phyloP scores from a whole-genome alignment of 148 eudicot species.

The Persicaria maculosa region DNA sequence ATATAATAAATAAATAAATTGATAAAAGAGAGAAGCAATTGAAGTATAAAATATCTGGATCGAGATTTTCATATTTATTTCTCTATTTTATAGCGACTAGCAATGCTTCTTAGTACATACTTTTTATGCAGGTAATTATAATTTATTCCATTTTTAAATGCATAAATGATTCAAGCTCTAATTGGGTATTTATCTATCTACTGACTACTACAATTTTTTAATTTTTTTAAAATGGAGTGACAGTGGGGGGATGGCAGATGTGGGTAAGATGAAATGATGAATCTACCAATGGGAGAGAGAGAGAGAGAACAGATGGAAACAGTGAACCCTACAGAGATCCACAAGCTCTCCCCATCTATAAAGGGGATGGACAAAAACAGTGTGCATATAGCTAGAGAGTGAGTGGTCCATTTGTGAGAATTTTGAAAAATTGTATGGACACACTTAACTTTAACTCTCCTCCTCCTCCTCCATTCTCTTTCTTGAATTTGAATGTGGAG shows the following conservation, averaged over 20 bases:
- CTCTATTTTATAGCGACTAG: too few relatives aligned
- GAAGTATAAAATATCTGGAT: too few relatives aligned
- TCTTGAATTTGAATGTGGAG: neutral
- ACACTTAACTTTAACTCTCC: neutral
- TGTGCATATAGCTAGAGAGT: neutral
- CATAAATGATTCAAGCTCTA: too few relatives aligned
- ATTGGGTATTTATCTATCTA: neutral
- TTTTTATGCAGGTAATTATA: too few relatives aligned
- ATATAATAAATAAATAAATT: too few relatives aligned
- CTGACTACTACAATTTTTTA: neutral
- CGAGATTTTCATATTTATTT: too few relatives aligned
- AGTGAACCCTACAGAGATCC: slow-evolving; percentile 11
- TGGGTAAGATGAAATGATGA: neutral
- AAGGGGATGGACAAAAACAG: neutral
- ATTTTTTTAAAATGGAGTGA: too few relatives aligned
- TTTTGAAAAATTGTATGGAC: neutral
- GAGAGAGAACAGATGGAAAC: slow-evolving; percentile 1
- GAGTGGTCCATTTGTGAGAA: slow-evolving; percentile 2
- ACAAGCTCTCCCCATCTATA: neutral
- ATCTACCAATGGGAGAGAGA: neutral
- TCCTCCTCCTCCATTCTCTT: neutral
- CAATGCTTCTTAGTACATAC: too few relatives aligned
- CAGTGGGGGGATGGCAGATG: neutral
- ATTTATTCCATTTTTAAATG: too few relatives aligned
- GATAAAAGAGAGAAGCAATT: too few relatives aligned